Conservation (phyloP, 192 early-diverging fungal genomes). For the Pecoramyces ruminantium region DNA sequence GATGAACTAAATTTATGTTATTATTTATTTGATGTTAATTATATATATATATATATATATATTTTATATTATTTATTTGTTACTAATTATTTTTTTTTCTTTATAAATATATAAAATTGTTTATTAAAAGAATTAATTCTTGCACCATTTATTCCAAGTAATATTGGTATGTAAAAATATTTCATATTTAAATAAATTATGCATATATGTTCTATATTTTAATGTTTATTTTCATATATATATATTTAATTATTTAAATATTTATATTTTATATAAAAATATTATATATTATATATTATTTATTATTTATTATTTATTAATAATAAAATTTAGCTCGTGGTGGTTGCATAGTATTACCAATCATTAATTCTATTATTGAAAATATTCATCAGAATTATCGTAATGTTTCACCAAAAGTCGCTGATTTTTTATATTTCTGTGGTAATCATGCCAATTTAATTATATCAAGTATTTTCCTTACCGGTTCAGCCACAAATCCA, state of each 20-base stretch:
- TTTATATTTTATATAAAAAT: too few relatives aligned
- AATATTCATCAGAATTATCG: constrained; percentile 34
- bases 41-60: too few relatives aligned
- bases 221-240: too few relatives aligned
- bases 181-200: too few relatives aligned
- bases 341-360: constrained; percentile 56
- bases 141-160: constrained; percentile 45
- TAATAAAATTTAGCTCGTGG: constrained; percentile 39
- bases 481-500: constrained; percentile 49
- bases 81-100: too few relatives aligned
- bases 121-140: constrained; percentile 27
- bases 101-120: too few relatives aligned
- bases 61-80: too few relatives aligned
- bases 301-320: constrained; percentile 16
- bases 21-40: too few relatives aligned
- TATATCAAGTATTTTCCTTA: constrained; percentile 19
- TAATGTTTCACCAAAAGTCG: not conserved
- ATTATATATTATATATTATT: not conserved
- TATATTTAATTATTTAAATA: too few relatives aligned
- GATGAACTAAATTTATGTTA: too few relatives aligned
- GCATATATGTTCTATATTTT: too few relatives aligned
- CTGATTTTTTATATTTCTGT: not conserved
- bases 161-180: not conserved
- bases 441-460: not conserved
- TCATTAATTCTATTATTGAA: constrained; percentile 43